Base-by-base conservation (phyloP, 805 yeast genomes). In the Candida orba region DNA sequence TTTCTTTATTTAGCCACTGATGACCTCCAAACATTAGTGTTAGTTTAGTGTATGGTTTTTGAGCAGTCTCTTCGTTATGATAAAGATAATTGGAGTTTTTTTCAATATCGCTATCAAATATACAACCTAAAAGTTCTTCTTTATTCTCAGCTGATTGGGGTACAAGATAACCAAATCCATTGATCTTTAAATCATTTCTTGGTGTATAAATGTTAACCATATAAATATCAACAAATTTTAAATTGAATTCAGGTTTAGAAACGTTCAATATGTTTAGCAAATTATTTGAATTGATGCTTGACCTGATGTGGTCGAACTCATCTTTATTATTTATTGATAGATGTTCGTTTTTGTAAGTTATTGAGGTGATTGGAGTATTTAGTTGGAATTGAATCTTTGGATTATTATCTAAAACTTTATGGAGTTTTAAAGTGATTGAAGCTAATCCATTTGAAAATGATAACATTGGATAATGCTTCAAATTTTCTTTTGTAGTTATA, bases 21-120 rank as follows among this genome's bases (percentile, higher is more conserved):
- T 84, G 86, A 1, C 97, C 97, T 5, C 97, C 97, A 52, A 89
- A 65, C 97, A 91, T 91, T 23, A 87, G 73, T 0, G 99, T 93
- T 43, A 90, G 58, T 52, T 84, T 87, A 6, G 88, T 77, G 51
- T 79, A 81, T 0, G 67, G 64, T 6, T 41, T 48, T 2, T 30
- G 38, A 4, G 9, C 31, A 50, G 44, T 45, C 40, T 36, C 17
- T 53, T 40, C 34, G n/a, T 43, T 36, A 5, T 46, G 40, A 36
- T 59, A 48, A 6, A 71, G 47, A 1, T 65, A 64, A 17, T 54
- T 52, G 34, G 75, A 63, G 40, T 78, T 74, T 51, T 75, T 73
- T 55, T 85, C 93, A 20, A 87, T 76, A 43, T 87, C 88, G 2
- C 96, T 86, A 61, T 91, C 98, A 64, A 83, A 91, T 17, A 93